Base-by-base conservation (phyloP, 1,284 basidiomycete genomes). In the Porogramme epimiltina region DNA sequence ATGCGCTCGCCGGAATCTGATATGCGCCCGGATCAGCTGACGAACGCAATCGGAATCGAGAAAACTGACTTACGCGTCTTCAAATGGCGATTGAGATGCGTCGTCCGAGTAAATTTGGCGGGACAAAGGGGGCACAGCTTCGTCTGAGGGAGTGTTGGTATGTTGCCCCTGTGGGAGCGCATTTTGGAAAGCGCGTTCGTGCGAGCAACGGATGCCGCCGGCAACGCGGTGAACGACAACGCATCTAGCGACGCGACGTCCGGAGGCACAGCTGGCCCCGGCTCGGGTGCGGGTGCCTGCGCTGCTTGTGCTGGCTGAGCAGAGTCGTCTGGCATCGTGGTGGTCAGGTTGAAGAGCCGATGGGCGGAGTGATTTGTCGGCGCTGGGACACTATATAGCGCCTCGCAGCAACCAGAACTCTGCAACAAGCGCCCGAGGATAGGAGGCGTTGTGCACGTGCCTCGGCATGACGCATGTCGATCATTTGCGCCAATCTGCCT, bases 31-130 rank as follows among this genome's bases (percentile, higher is more conserved):
- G 5, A 37, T 13, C 34, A 37, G 13, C n/a, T 37, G 34, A 37
- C 34, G 34, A 37, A 37, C 5, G n/a, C n/a, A 18, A 37, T 37
- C 34, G 11, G 18, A 22, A 33, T 15, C 1, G 38, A 38, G 38
- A 39, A 42, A 26, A 34, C 26, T 19, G 18, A 72, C 71, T 44
- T 49, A 73, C 72, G 72, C 40, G 72, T 73, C 25, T 71, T 56
- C 31, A 82, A 65, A 57, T 82, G 81, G 16, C 81, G 71, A 58
- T 81, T 80, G 41, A 83, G 70, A 60, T 82, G 81, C 0, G 80
- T 82, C 1, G 77, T 80, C 51, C 80, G 69, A 13, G 80, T 82
- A 64, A 82, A 82, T 60, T 79, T 81, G 11, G 81, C 80, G 8
- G 79, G 78, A 52, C 80, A 83, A 26, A 80, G 64, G 26, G 75